Conservation (phyloP, 208 protist genomes). For the Naegleria gruberi region DNA sequence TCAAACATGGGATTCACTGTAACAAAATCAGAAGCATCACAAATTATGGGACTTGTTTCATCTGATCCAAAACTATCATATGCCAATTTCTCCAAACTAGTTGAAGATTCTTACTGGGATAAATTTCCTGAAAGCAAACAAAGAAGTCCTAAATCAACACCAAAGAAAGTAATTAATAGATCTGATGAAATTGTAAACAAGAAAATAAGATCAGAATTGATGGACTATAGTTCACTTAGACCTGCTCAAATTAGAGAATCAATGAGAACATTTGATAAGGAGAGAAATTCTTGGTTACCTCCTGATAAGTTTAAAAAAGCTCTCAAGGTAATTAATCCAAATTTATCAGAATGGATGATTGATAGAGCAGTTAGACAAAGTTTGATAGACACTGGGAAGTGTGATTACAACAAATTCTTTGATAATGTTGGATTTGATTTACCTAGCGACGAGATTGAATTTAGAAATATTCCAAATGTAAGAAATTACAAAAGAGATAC, state of each 20-base stretch:
- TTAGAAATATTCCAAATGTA: neutral
- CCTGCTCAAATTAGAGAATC: neutral
- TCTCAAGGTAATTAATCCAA: neutral
- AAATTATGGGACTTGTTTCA: neutral
- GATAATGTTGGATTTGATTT: neutral
- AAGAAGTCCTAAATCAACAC: neutral
- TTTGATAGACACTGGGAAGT: neutral
- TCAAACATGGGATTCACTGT: neutral
- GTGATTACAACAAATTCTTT: slow-evolving; percentile 3
- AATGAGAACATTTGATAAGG: neutral
- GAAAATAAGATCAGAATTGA: neutral
- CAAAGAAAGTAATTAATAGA: neutral
- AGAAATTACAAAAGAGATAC: neutral
- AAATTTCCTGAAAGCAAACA: too few relatives aligned
- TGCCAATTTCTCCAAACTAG: neutral
- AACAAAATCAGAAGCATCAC: neutral
- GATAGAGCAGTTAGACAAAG: neutral
- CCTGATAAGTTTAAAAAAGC: neutral
- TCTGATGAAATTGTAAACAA: neutral
- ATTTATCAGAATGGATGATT: neutral
- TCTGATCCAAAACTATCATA: neutral
- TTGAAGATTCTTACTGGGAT: neutral
- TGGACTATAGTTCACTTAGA: neutral
- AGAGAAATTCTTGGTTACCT: neutral
- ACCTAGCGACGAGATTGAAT: neutral